Conservation (phyloP, 345 rosid genomes). For the Adansonia digitata region DNA sequence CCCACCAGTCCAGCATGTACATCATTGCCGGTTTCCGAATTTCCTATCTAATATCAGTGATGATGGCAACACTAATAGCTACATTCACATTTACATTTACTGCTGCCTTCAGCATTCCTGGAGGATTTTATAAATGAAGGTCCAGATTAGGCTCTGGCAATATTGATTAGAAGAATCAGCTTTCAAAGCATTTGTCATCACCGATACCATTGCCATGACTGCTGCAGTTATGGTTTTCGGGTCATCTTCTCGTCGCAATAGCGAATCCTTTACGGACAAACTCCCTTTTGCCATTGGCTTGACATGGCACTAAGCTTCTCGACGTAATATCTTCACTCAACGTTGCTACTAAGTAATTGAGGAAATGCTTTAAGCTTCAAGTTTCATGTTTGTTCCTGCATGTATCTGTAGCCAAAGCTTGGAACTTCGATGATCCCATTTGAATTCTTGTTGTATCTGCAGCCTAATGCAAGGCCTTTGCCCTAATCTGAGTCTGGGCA, state of each 20-base stretch:
- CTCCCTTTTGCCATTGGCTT: conserved; percentile 9
- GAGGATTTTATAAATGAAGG: neutral
- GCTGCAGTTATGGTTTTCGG: conserved; percentile 6
- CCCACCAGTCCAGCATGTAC: too few species aligned
- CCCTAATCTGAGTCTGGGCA: too few species aligned
- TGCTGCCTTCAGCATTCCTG: neutral
- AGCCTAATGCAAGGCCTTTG: neutral
- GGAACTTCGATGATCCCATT: neutral
- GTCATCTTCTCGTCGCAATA: conserved; percentile 5
- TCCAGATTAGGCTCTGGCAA: neutral
- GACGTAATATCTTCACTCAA: too few species aligned
- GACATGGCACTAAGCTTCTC: neutral
- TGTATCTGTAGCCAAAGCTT: neutral
- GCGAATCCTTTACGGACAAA: neutral
- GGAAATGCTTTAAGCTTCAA: neutral
- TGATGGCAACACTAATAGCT: conserved; percentile 7
- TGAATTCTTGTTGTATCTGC: neutral
- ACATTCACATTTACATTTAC: conserved; percentile 10
- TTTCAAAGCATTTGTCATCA: conserved; percentile 4
- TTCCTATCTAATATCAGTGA: neutral
- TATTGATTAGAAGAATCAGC: neutral
- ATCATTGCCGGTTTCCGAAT: too few species aligned
- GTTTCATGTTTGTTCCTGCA: neutral
- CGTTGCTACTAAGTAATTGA: too few species aligned
- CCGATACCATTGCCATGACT: conserved; percentile 8